Evolutionary conservation across 1,284 basidiomycete species (phyloP).

Genomic region (Ustilago bromivora): DNA sequence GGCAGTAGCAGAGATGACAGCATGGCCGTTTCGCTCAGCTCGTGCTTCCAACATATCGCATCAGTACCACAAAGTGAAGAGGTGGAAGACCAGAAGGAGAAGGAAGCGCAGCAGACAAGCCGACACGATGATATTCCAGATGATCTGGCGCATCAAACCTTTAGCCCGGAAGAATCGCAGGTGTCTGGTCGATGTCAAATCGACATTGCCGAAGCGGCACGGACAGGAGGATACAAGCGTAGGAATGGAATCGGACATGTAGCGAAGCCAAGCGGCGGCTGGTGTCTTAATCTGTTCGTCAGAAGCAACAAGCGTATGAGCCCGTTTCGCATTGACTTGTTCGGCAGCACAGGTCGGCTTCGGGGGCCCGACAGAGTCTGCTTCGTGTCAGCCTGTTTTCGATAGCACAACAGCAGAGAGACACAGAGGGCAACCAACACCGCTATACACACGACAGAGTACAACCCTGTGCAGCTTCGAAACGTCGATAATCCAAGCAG

Average conservation of each 20-base stretch:
- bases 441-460: not conserved
- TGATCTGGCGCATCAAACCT: not conserved
- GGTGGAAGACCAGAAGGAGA: not conserved
- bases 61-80: not conserved
- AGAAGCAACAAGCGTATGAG: not conserved
- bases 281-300: not conserved
- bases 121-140: not conserved
- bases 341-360: not conserved
- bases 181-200: too few relatives aligned
- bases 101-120: not conserved
- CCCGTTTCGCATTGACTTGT: not conserved
- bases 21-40: not conserved
- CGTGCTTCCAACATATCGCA: not conserved
- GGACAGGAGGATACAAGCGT: too few relatives aligned
- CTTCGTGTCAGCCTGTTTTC: not conserved
- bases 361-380: too few relatives aligned
- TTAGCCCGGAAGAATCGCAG: too few relatives aligned
- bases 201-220: too few relatives aligned
- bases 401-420: not conserved
- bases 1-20: not conserved
- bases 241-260: too few relatives aligned
- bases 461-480: constrained; percentile 19
- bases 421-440: not conserved
- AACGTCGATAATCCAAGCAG: constrained; percentile 7
- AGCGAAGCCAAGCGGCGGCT: not conserved